Percentiles rank a stretch among this genome's conserved stretches.
These are phyloP conservation scores for Clarireedia sp. DNA, from an alignment of 2,329 filamentous ascomycete species.

Conservation along the genomic window DNA sequence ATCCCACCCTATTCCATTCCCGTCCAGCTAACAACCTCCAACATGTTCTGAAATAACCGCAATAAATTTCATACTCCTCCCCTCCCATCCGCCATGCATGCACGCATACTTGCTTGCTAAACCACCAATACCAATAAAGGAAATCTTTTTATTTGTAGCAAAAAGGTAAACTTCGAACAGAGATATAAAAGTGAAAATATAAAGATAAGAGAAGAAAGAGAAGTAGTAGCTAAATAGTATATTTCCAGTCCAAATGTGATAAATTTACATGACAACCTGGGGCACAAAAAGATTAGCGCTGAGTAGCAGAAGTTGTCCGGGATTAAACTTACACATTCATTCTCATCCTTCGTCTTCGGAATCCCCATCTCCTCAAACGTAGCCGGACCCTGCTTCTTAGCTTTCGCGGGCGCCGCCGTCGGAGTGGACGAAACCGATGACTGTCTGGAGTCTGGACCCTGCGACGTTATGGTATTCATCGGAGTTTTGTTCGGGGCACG, in stretches of 20 bases:
- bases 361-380: constrained; percentile 99
- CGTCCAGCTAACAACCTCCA: no score
- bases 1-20: no score
- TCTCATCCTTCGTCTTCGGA: constrained; percentile 71
- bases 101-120: no score
- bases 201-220: neutral
- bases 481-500: neutral
- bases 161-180: neutral
- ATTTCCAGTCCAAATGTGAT: neutral
- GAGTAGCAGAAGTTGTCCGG: no score
- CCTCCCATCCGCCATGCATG: no score
- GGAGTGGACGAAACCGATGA: constrained; percentile 12
- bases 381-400: constrained; percentile 61
- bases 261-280: constrained; percentile 26
- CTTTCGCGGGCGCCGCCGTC: constrained; percentile 29
- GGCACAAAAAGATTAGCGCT: constrained; percentile 5
- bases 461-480: neutral
- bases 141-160: no score
- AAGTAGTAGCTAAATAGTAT: no score
- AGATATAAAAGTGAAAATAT: neutral
- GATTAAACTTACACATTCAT: constrained; percentile 63
- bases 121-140: no score
- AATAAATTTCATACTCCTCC: no score
- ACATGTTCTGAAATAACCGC: no score
- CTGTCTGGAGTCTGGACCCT: constrained; percentile 1